phyloP scores from a whole-genome alignment of 345 rosid species.

The Capsella bursapastoris region DNA sequence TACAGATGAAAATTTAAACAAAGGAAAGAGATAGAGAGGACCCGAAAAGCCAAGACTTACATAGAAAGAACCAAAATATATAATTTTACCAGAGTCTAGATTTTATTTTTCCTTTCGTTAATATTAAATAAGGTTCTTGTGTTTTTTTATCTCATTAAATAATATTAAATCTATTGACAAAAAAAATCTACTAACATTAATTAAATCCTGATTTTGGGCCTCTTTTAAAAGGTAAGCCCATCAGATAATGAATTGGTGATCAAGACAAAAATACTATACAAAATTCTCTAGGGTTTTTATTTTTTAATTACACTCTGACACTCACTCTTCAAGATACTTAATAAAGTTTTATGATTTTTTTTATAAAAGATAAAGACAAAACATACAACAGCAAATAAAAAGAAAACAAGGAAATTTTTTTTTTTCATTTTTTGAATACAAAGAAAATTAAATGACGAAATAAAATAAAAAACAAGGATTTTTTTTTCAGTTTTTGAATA shows the following conservation, averaged over 20 bases:
- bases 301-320: neutral
- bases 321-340: too few relatives aligned
- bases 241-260: neutral
- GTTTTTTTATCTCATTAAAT: neutral
- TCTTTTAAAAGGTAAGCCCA: too few relatives aligned
- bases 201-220: neutral
- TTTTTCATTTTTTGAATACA: too few relatives aligned
- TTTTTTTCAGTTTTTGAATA: too few relatives aligned
- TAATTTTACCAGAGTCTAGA: too few relatives aligned
- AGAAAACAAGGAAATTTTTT: neutral
- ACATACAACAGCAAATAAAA: neutral
- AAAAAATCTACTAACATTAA: neutral
- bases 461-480: neutral
- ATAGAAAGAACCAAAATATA: too few relatives aligned
- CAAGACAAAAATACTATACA: neutral
- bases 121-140: neutral
- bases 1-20: conserved; percentile 21
- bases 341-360: too few relatives aligned
- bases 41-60: conserved; percentile 5
- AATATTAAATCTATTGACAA: neutral
- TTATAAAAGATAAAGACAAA: too few relatives aligned
- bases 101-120: neutral
- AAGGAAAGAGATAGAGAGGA: conserved; percentile 16
- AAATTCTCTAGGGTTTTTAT: neutral
- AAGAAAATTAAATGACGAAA: neutral